Percentiles rank a stretch among this genome's conserved stretches.
These are phyloP conservation scores for Stylosanthes scabra DNA, from an alignment of 331 rosid species.

Conservation along the genomic window DNA sequence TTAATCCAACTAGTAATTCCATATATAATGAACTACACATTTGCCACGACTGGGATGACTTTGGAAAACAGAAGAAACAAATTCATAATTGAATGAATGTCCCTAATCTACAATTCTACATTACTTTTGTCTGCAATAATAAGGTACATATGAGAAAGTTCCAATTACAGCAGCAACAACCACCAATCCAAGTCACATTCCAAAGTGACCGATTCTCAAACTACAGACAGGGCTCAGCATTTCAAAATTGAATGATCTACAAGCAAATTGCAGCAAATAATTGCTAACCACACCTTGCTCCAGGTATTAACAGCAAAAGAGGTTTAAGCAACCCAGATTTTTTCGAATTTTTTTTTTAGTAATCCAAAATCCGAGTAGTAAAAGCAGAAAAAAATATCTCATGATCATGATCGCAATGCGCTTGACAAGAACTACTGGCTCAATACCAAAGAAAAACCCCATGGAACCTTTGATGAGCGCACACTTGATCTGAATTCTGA, in stretches of 20 bases:
- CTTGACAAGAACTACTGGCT: slow-evolving; percentile 10
- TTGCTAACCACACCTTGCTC: slow-evolving; percentile 23
- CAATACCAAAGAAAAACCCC: slow-evolving; percentile 14
- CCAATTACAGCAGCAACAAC: slow-evolving; percentile 5
- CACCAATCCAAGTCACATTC: slow-evolving; percentile 30
- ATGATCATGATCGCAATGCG: slow-evolving; percentile 25
- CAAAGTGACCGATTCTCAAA: slow-evolving; percentile 33
- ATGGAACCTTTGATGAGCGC: background rate
- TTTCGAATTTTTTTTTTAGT: slow-evolving; percentile 19
- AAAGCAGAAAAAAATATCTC: slow-evolving; percentile 19
- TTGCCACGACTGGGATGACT: background rate
- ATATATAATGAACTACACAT: slow-evolving; percentile 17
- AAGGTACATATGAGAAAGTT: slow-evolving; percentile 25
- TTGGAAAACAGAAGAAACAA: slow-evolving; percentile 10
- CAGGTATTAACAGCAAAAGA: slow-evolving; percentile 27
- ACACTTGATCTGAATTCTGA: slow-evolving; percentile 46
- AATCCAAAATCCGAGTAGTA: slow-evolving; percentile 20
- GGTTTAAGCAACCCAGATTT: slow-evolving; percentile 12
- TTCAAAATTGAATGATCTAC: slow-evolving; percentile 32
- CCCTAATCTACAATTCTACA: slow-evolving; percentile 8
- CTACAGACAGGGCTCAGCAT: slow-evolving; percentile 25
- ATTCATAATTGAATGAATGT: slow-evolving; percentile 17
- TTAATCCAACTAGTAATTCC: slow-evolving; percentile 32
- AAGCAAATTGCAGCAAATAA: slow-evolving; percentile 25
- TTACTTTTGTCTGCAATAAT: slow-evolving; percentile 25